A percentile compares a stretch with the other conserved stretches of the same genome.
Evolutionary conservation across 2,329 filamentous ascomycete species (phyloP).

Genomic region (Beauveria caledonica): DNA sequence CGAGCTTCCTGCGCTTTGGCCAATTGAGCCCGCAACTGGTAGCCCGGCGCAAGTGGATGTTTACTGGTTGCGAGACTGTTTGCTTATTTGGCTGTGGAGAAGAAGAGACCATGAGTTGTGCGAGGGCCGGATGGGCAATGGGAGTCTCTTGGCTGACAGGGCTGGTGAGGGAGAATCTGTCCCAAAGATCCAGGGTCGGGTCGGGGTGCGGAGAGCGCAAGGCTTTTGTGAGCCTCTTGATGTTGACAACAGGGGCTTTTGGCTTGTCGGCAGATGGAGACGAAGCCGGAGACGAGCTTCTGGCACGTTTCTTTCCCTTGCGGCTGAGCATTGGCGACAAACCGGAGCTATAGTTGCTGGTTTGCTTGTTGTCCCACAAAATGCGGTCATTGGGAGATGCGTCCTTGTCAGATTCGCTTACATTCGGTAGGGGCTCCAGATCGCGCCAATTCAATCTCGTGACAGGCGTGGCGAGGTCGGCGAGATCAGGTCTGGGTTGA

Average conservation of each 20-base stretch:
- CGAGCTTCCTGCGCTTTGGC: slow-evolving; percentile 60
- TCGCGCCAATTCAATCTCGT: slow-evolving; percentile 50
- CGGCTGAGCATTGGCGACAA: slow-evolving; percentile 42
- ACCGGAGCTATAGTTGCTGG: slow-evolving; percentile 30
- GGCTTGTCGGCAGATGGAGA: slow-evolving; percentile 50
- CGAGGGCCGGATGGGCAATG: slow-evolving; percentile 48
- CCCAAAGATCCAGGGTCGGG: slow-evolving; percentile 69
- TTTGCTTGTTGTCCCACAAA: slow-evolving; percentile 48
- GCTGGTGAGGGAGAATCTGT: slow-evolving; percentile 53
- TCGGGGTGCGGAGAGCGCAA: slow-evolving; percentile 62
- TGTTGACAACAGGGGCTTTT: slow-evolving; percentile 42
- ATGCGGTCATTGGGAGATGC: slow-evolving; percentile 54
- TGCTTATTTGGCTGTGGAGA: slow-evolving; percentile 54
- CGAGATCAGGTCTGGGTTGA: neutral
- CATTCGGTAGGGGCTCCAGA: slow-evolving; percentile 36
- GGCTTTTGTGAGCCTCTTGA: slow-evolving; percentile 48
- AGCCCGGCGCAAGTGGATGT: slow-evolving; percentile 47
- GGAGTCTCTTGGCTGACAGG: slow-evolving; percentile 33
- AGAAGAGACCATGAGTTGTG: slow-evolving; percentile 61
- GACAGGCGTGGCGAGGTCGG: slow-evolving; percentile 34
- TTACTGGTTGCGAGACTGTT: slow-evolving; percentile 31
- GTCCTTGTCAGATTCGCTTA: slow-evolving; percentile 34
- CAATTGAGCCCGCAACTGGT: slow-evolving; percentile 63
- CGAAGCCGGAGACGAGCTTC: slow-evolving; percentile 64
- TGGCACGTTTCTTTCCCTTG: slow-evolving; percentile 56